Evolutionary conservation across 2,329 filamentous ascomycete genomes (phyloP).

Genomic region (Clonostachys sp.): DNA sequence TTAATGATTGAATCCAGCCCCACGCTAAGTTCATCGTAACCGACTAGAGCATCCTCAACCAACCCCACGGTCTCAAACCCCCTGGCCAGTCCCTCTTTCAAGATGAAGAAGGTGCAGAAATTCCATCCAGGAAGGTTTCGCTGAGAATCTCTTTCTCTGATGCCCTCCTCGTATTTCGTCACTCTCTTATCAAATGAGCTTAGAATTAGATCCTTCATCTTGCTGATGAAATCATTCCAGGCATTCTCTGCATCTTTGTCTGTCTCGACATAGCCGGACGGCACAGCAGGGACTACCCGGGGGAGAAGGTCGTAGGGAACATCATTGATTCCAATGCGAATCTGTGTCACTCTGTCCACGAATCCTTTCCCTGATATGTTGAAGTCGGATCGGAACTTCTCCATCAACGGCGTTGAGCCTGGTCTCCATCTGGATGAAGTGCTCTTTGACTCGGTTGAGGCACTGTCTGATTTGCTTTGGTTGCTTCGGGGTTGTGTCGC

Average conservation of each 20-base stretch:
- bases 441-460: conserved; percentile 61
- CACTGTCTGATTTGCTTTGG: conserved; percentile 49
- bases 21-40: conserved; percentile 89
- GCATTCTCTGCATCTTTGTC: conserved; percentile 75
- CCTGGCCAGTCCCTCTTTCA: conserved; percentile 90
- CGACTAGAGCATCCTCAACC: conserved; percentile 89
- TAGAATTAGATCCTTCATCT: conserved; percentile 83
- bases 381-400: conserved; percentile 88
- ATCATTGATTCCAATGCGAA: conserved; percentile 71
- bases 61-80: conserved; percentile 96
- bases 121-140: conserved; percentile 92
- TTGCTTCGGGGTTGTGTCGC: conserved; percentile 70
- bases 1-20: conserved; percentile 79
- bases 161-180: conserved; percentile 93
- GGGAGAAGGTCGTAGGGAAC: conserved; percentile 62
- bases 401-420: conserved; percentile 76
- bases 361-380: conserved; percentile 67
- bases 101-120: conserved; percentile 97
- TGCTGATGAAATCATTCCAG: conserved; percentile 79
- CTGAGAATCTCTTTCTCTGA: conserved; percentile 88
- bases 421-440: conserved; percentile 71
- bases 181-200: conserved; percentile 88
- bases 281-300: conserved; percentile 57
- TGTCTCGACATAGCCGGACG: conserved; percentile 62
- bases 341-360: conserved; percentile 77